Evolutionary conservation across 2,329 filamentous ascomycete genomes (phyloP).

Genomic region (Laburnicola sp.): DNA sequence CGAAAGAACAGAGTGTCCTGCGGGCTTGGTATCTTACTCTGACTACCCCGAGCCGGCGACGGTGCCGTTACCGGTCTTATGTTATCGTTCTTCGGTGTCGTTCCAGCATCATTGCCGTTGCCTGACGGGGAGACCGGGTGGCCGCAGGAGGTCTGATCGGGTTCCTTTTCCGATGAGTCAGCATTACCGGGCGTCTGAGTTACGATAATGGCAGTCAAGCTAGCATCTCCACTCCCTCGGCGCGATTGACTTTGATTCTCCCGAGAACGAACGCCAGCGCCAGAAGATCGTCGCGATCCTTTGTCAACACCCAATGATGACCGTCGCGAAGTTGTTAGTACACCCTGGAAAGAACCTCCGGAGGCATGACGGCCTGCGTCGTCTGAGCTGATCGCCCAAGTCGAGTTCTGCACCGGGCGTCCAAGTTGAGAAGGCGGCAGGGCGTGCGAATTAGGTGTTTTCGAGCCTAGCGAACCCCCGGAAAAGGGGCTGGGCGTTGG

Average conservation of each 20-base stretch:
- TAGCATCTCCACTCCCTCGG: conserved; percentile 45
- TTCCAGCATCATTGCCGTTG: conserved; percentile 37
- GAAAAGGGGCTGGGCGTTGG: conserved; percentile 42
- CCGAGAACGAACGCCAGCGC: conserved; percentile 26
- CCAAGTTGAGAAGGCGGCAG: conserved; percentile 9
- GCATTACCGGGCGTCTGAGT: conserved; percentile 41
- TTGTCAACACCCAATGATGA: conserved; percentile 37
- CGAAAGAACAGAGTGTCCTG: conserved; percentile 14
- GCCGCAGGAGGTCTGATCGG: conserved; percentile 16
- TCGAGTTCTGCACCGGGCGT: conserved; percentile 11
- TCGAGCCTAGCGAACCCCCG: conserved; percentile 23
- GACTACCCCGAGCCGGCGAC: conserved; percentile 37
- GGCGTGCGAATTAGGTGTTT: conserved; percentile 11
- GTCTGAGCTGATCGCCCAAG: conserved; percentile 13
- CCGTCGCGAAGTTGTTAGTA: conserved; percentile 28
- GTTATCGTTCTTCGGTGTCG: conserved; percentile 33
- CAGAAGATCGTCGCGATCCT: conserved; percentile 36
- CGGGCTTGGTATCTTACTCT: conserved; percentile 34
- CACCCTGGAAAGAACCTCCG: conserved; percentile 29
- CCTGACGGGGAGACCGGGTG: conserved; percentile 20
- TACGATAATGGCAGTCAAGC: conserved; percentile 44
- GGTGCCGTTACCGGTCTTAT: conserved; percentile 42
- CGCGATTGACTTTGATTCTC: conserved; percentile 43
- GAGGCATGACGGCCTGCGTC: conserved; percentile 33
- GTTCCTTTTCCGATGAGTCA: conserved; percentile 27